A percentile compares a stretch with the other conserved stretches of the same genome.
Evolutionary conservation across 306 rosid species (phyloP).

Genomic region (Sindora glabra): DNA sequence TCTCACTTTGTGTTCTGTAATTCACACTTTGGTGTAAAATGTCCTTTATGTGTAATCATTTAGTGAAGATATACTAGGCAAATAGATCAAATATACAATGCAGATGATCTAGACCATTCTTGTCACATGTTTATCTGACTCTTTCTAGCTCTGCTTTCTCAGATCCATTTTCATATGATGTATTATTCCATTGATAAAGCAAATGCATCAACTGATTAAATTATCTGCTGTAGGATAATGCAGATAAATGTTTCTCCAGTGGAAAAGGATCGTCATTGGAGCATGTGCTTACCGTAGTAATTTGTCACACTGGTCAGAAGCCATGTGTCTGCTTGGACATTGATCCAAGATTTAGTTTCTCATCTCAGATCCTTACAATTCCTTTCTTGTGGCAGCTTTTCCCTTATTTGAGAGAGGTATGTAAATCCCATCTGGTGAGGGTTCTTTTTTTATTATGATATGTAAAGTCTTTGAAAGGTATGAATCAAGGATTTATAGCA

Average conservation of each 20-base stretch:
- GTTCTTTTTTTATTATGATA: slow-evolving; percentile 1
- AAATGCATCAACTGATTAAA: slow-evolving; percentile 10
- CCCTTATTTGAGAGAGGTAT: slow-evolving; percentile 74
- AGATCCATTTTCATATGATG: slow-evolving; percentile 5
- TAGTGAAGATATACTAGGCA: background rate
- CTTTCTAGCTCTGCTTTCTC: background rate
- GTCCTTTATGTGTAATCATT: background rate
- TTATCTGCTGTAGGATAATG: slow-evolving; percentile 50
- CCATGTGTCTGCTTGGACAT: slow-evolving; percentile 61
- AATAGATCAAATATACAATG: slow-evolving; percentile 2
- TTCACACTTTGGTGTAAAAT: background rate
- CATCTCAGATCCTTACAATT: slow-evolving; percentile 80
- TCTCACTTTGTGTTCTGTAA: no score
- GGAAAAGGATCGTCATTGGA: slow-evolving; percentile 64
- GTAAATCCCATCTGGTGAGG: slow-evolving; percentile 1
- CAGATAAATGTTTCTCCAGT: slow-evolving; percentile 11
- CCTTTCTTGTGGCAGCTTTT: slow-evolving; percentile 80
- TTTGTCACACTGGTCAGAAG: slow-evolving; percentile 63
- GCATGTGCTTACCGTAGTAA: slow-evolving; percentile 48
- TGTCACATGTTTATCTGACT: background rate
- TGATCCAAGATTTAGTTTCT: slow-evolving; percentile 69
- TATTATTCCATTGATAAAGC: background rate
- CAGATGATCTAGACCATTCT: background rate
- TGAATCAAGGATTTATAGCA: no score
- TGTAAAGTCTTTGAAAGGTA: background rate